A percentile compares a stretch with the other conserved stretches of the same genome.
phyloP scores from a whole-genome alignment of 2,329 filamentous ascomycete genomes.

The Penicillium sp. region DNA sequence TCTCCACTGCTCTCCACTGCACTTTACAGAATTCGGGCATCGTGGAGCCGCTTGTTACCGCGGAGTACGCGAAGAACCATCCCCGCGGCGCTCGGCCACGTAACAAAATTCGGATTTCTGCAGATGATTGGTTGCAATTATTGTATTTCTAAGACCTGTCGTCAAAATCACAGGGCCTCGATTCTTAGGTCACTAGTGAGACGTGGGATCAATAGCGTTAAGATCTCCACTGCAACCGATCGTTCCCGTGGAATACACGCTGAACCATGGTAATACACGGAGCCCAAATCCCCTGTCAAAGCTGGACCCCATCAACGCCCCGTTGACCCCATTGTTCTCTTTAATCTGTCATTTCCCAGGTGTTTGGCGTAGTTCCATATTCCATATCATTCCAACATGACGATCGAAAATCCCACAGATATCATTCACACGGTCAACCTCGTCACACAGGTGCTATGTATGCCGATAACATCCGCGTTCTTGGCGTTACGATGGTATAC shows the following conservation, averaged over 20 bases:
- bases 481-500: conserved; percentile 32
- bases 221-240: conserved; percentile 1
- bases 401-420: conserved; percentile 25
- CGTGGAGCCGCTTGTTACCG: conserved; percentile 4
- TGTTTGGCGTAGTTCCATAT: not conserved
- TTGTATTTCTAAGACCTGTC: not conserved
- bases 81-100: not conserved
- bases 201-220: conserved; percentile 7
- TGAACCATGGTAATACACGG: not conserved
- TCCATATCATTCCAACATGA: conserved; percentile 16
- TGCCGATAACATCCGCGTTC: conserved; percentile 34
- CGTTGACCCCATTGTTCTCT: not conserved
- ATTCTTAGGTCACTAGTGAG: conserved; percentile 1
- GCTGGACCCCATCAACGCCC: not conserved
- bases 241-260: not conserved
- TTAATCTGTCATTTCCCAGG: not conserved
- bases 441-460: conserved; percentile 38
- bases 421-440: conserved; percentile 33
- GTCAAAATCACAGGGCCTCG: not conserved
- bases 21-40: not conserved
- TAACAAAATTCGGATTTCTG: conserved; percentile 4
- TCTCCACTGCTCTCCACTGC: not conserved
- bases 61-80: conserved; percentile 8
- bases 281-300: not conserved
- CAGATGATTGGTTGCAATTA: not conserved